A percentile compares a stretch with the other conserved stretches of the same genome.
Evolutionary conservation across 257 asterid species (phyloP).

Genomic region (Solanum tacnaense): DNA sequence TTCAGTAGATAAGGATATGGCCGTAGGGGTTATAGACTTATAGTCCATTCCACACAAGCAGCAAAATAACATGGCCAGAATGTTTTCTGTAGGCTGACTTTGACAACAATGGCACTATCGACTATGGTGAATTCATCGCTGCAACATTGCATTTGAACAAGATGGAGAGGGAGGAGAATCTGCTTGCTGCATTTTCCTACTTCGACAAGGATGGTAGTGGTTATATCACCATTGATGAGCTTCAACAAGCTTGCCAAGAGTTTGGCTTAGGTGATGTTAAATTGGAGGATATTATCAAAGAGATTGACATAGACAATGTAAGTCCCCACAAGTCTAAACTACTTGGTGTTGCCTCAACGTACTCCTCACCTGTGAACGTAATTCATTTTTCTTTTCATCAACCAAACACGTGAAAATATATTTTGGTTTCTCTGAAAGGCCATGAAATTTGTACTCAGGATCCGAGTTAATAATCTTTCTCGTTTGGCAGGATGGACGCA

Average conservation of each 20-base stretch:
- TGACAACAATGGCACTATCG: conserved; percentile 82
- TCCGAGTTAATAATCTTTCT: background rate
- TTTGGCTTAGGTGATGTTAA: conserved; percentile 64
- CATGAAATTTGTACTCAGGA: background rate
- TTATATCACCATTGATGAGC: conserved; percentile 84
- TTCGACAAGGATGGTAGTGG: conserved; percentile 99
- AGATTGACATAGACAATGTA: conserved; percentile 79
- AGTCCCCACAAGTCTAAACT: background rate
- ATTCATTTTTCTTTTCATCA: background rate
- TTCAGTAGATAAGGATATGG: background rate
- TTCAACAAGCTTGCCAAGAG: conserved; percentile 87
- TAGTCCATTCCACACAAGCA: background rate
- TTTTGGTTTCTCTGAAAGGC: background rate
- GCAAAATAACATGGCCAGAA: background rate
- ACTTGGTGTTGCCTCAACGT: background rate
- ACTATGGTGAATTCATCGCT: conserved; percentile 89
- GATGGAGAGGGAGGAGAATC: conserved; percentile 89
- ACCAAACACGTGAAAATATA: background rate
- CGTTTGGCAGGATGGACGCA: conserved; percentile 66
- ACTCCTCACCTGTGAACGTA: background rate
- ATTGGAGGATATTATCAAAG: conserved; percentile 68
- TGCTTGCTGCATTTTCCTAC: conserved; percentile 89
- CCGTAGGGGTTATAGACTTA: background rate
- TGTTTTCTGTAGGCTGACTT: conserved; percentile 65
- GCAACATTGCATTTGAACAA: conserved; percentile 90